Evolutionary conservation across 2,329 filamentous ascomycete genomes (phyloP), one percentile per base, ranked within the genome.

Genomic region (Pseudocercospora eumusae): DNA sequence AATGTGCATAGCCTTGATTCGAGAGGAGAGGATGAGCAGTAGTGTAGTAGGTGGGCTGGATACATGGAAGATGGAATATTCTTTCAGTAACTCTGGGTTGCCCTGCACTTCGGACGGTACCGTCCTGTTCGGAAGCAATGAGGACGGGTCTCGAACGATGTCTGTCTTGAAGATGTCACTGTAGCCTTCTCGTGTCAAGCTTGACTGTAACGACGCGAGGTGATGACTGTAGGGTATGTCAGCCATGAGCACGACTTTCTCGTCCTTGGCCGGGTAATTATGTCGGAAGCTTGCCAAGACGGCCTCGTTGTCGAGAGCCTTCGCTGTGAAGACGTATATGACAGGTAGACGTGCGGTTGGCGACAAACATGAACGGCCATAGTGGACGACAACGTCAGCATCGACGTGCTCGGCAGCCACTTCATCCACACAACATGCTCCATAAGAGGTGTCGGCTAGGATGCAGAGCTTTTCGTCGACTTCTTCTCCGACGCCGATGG

Each of bases 341-440:
- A 96, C 93, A 0, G 93, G 92, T 57, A 98, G 78, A 59, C 92
- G 83, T 10, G 90, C 90, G 0, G 93, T 96, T 0, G 93, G 93
- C 7, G 92, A 97, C 23, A 99, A 82, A 73, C 95, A 99, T 0
- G 93, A 89, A 57, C 95, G 84, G 2, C 95, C 95, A 70, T 98
- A 99, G 75, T 99, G 95, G 13, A 99, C 88, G 1, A 98, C 90
- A 0, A 92, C 91, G 64, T 98, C 89, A 6, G 95, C 93, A 70
- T 92, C 84, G 15, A 92, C 89, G 75, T 99, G 95, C 75, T 99
- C 93, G 2, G 95, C 95, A 0, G 95, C 95, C 44, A 98, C 88
- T 78, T 99, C 95, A 72, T 99, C 95, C 18, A 98, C 93, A 72
- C 95, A 99, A 78, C 95, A 99, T 0, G 93, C 89, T 63, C 95